Base-by-base conservation (phyloP, 2,329 filamentous ascomycete species). In the Diaporthe sp. region DNA sequence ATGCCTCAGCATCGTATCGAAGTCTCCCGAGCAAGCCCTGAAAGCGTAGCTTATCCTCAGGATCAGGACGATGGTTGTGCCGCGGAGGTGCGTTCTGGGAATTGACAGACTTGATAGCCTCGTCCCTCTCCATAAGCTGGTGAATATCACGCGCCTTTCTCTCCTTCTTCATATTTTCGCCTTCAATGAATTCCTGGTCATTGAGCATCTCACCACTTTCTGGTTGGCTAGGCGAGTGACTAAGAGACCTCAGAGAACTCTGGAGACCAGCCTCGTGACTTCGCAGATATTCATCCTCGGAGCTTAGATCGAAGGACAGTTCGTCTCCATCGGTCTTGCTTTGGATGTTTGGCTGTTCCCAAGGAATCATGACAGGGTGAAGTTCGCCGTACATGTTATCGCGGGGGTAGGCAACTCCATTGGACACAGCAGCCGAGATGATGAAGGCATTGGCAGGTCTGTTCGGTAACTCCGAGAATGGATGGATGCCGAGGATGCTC, bases 31-130 rank as follows among this genome's bases (percentile, higher is more conserved):
- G 72, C 37, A 77, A 34, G 5, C 28, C 68, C 25, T 42, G n/a
- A 55, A 77, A 77, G 49, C 76, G 75, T 17, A 65, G 49, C 3
- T n/a, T 31, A 31, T 76, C 76, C 12, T 71, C 71, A n/a, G 71
- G 53, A 9, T 72, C 58, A 34, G 68, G 61, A 8, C 39, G 44
- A 31, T 20, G 12, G 10, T 39, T 47, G 9, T 31, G 47, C 34
- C 25, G 55, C 9, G 53, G 57, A 72, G 71, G 58, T 7, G 31
- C 17, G 2, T 49, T 39, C 2, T 44, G 47, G 37, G 49, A 57
- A 12, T 74, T 68, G 67, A 74, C 63, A 42, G 60, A 61, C 67
- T 74, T 42, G 42, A 72, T 74, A 17, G 74, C 60, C 28, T 71
- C 63, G n/a, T 72, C 74, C 58, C 58, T 67, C 58, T 51, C 55